Conservation (phyloP, 139 green algal genomes). For the Chlamydomonas sp. region DNA sequence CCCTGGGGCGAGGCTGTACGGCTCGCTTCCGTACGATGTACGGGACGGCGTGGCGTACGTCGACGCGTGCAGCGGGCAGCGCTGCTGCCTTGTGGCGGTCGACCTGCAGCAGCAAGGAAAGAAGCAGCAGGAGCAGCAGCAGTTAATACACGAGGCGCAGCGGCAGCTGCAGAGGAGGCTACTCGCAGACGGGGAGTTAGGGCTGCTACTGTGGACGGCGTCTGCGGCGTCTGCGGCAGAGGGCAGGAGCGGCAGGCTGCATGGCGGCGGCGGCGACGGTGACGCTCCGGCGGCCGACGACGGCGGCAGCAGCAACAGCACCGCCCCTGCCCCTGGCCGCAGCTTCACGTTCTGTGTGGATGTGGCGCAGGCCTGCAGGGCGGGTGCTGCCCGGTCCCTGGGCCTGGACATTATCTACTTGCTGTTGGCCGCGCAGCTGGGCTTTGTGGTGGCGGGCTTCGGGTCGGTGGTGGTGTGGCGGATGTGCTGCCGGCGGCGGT, state of each 20-base stretch:
- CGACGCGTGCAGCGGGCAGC: slow-evolving; percentile 14
- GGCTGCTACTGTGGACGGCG: no score
- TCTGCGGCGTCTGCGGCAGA: no score
- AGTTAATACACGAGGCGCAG: no score
- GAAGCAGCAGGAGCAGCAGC: no score
- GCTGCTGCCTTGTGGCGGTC: slow-evolving; percentile 15
- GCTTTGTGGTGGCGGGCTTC: slow-evolving; percentile 7
- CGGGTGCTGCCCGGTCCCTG: neutral
- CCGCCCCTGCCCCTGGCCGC: neutral
- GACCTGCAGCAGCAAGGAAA: neutral
- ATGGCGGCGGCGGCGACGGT: neutral
- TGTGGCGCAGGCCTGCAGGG: slow-evolving; percentile 8
- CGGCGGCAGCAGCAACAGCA: neutral
- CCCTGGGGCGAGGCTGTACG: neutral
- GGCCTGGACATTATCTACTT: slow-evolving; percentile 6
- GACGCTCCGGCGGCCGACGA: neutral
- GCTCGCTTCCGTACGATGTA: slow-evolving; percentile 9
- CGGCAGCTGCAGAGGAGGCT: no score
- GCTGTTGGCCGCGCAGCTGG: slow-evolving; percentile 17
- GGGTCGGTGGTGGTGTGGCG: slow-evolving; percentile 22
- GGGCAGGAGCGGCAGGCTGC: no score
- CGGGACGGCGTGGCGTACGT: slow-evolving; percentile 26
- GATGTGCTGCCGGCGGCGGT: slow-evolving; percentile 14
- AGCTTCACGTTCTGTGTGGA: slow-evolving; percentile 30
- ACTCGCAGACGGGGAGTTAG: no score